A percentile compares a stretch with the other conserved stretches of the same genome.
These are phyloP conservation scores for Talaromyces piceae DNA, from an alignment of 2,329 filamentous ascomycete genomes.

Conservation along the genomic window DNA sequence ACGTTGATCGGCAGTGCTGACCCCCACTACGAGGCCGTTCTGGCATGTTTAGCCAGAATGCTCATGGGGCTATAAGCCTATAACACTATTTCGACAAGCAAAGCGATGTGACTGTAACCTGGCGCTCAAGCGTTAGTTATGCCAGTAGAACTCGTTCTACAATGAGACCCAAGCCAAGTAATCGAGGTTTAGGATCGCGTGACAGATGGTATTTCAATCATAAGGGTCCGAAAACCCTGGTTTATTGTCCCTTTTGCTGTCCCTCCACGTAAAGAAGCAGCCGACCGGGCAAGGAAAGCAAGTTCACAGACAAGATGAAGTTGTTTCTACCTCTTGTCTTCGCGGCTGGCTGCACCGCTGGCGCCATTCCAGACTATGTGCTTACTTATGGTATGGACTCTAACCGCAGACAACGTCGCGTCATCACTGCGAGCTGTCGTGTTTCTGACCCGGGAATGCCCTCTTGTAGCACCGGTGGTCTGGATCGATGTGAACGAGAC, in stretches of 20 bases:
- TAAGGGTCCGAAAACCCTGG: background rate
- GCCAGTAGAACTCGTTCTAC: background rate
- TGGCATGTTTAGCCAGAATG: background rate
- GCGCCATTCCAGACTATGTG: slow-evolving; percentile 7
- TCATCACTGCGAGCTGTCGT: background rate
- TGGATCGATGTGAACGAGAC: slow-evolving; percentile 44
- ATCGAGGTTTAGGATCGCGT: background rate
- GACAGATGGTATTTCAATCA: background rate
- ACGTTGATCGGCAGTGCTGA: background rate
- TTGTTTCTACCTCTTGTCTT: slow-evolving; percentile 1
- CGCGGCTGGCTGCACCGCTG: background rate
- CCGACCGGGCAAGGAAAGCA: background rate
- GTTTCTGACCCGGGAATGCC: background rate
- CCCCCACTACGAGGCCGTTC: background rate
- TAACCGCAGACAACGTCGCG: background rate
- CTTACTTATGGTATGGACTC: slow-evolving; percentile 3
- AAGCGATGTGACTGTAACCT: slow-evolving; percentile 2
- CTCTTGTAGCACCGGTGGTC: slow-evolving; percentile 41
- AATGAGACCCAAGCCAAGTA: no score
- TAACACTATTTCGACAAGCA: no score
- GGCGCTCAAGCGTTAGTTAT: background rate
- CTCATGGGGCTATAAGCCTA: background rate
- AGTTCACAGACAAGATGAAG: slow-evolving; percentile 1
- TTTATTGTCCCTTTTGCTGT: background rate
- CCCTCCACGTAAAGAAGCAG: background rate